Evolutionary conservation across 768 basidiomycete genomes (phyloP).

Genomic region (Coprinellus micaceus): DNA sequence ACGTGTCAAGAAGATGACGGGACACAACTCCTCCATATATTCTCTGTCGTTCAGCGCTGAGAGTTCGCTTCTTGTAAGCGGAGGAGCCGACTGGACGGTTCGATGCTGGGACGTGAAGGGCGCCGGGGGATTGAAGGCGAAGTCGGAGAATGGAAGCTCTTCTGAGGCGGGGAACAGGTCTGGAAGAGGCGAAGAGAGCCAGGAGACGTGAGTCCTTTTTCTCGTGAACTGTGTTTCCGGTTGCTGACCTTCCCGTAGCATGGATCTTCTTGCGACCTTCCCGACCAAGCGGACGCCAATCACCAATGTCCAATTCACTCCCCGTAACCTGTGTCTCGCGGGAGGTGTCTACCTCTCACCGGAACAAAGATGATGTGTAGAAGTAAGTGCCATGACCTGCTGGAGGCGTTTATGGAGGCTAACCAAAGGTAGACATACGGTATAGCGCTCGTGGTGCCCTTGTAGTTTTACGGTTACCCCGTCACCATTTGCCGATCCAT

Average conservation of each 20-base stretch:
- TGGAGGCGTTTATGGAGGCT: too few species aligned
- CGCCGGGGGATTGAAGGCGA: conserved; percentile 59
- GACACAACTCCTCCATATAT: conserved; percentile 86
- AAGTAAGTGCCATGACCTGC: background rate
- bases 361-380: conserved; percentile 35
- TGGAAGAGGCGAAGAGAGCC: conserved; percentile 52
- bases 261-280: conserved; percentile 85
- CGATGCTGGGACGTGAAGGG: conserved; percentile 96
- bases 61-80: conserved; percentile 85
- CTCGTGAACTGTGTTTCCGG: background rate
- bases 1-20: conserved; percentile 93
- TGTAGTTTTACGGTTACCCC: too few species aligned
- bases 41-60: conserved; percentile 91
- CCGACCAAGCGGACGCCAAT: conserved; percentile 96
- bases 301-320: conserved; percentile 88
- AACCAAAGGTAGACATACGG: too few species aligned
- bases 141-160: conserved; percentile 51
- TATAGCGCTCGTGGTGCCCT: too few species aligned
- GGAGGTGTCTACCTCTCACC: conserved; percentile 71
- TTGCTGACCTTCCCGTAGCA: conserved; percentile 39
- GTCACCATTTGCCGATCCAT: too few species aligned
- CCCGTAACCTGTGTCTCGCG: conserved; percentile 88
- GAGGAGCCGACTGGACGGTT: conserved; percentile 92
- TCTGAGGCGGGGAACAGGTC: conserved; percentile 24
- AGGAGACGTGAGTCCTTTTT: conserved; percentile 62